Conservation (phyloP, 1,139 yeast genomes). For the Saccharomyces hybrid region DNA sequence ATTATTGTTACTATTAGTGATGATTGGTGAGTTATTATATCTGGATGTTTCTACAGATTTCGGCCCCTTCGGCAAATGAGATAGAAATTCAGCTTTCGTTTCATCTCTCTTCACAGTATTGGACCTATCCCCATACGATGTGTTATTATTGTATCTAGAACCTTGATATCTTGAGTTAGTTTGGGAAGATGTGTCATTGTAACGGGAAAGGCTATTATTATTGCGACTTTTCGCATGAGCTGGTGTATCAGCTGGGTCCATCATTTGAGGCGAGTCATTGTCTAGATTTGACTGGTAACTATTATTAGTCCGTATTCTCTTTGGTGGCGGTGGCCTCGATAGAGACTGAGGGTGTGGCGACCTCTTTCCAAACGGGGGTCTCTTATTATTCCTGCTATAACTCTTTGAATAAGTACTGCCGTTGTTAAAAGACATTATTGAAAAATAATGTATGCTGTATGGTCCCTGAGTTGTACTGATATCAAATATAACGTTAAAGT, state of each 20-base stretch:
- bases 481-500: background rate
- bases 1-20: background rate
- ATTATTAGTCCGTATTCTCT: conserved; percentile 6
- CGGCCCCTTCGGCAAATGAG: conserved; percentile 7
- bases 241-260: background rate
- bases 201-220: background rate
- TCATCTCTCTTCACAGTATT: background rate
- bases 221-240: background rate
- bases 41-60: conserved; percentile 11
- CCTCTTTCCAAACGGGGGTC: background rate
- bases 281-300: background rate
- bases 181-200: background rate
- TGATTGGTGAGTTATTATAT: conserved; percentile 6
- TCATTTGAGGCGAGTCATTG: background rate
- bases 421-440: background rate
- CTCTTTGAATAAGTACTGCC: conserved; percentile 1
- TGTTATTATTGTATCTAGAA: conserved; percentile 1
- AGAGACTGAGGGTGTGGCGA: background rate
- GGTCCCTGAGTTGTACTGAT: conserved; percentile 1
- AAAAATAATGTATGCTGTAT: background rate
- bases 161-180: conserved; percentile 5
- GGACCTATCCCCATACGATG: background rate
- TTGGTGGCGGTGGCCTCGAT: conserved; percentile 1
- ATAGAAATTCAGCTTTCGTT: conserved; percentile 1
- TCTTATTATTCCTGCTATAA: background rate